phyloP scores from a whole-genome alignment of 164 flowering plant genomes.

The Cinnamomum micranthum region DNA sequence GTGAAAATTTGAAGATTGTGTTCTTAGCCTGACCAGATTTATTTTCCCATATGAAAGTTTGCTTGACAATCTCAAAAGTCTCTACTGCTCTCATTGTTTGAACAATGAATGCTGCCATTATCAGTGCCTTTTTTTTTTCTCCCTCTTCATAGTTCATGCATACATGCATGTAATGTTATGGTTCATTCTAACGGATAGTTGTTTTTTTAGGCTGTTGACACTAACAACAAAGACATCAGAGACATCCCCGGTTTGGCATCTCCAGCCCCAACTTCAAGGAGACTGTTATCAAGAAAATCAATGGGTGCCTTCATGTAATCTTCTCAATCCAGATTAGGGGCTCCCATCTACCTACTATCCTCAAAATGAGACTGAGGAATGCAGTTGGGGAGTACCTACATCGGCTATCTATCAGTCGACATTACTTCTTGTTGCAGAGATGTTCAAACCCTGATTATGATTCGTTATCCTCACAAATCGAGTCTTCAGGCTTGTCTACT shows the following conservation, averaged over 20 bases:
- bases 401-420: too few species aligned
- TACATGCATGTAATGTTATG: not conserved
- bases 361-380: too few species aligned
- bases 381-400: too few species aligned
- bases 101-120: not conserved
- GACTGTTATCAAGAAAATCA: slow-evolving; percentile 43
- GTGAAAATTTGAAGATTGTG: too few species aligned
- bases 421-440: too few species aligned
- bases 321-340: not conserved
- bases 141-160: not conserved
- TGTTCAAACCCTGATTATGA: too few species aligned
- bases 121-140: not conserved
- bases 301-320: slow-evolving; percentile 16
- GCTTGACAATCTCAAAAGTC: too few species aligned
- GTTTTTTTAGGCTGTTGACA: slow-evolving; percentile 60
- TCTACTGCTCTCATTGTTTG: not conserved
- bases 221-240: slow-evolving; percentile 70
- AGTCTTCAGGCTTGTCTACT: too few species aligned
- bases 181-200: not conserved
- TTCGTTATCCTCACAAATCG: too few species aligned
- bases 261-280: slow-evolving; percentile 79
- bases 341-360: too few species aligned
- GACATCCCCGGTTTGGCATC: slow-evolving; percentile 95
- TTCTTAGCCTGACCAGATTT: too few species aligned
- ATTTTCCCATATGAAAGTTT: too few species aligned